Conservation (phyloP, 1,139 yeast genomes). For the Saccharomyces pastorianus region DNA sequence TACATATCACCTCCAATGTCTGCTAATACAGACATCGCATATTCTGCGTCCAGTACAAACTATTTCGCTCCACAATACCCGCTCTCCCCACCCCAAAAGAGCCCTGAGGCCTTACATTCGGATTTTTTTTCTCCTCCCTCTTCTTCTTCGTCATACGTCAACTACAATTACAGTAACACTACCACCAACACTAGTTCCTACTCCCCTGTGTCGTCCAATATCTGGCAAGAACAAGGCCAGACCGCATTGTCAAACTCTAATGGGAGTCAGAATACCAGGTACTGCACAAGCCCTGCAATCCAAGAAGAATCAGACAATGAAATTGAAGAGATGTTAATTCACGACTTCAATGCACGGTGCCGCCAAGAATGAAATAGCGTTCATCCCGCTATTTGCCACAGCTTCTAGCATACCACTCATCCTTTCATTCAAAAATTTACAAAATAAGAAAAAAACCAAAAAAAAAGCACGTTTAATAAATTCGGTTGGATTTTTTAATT, state of each 20-base stretch:
- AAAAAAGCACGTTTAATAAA: background rate
- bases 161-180: background rate
- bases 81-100: background rate
- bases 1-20: background rate
- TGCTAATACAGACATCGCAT: background rate
- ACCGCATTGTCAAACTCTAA: background rate
- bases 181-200: background rate
- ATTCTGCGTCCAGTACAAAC: background rate
- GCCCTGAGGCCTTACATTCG: background rate
- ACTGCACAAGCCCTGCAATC: background rate
- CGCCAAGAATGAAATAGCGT: background rate
- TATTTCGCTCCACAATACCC: background rate
- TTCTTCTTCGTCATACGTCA: conserved; percentile 1
- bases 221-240: background rate
- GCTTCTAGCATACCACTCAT: no score
- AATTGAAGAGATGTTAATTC: background rate
- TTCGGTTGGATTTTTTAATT: background rate
- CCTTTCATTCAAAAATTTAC: background rate
- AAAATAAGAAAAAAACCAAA: background rate
- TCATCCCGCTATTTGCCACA: no score
- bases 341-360: background rate
- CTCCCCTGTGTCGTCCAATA: background rate
- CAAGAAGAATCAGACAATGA: background rate
- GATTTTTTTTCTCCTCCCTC: background rate
- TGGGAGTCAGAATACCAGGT: background rate